A percentile compares a stretch with the other conserved stretches of the same genome.
phyloP scores from a whole-genome alignment of 2,329 filamentous ascomycete species.

The Zelopaecilomyces penicillatus region DNA sequence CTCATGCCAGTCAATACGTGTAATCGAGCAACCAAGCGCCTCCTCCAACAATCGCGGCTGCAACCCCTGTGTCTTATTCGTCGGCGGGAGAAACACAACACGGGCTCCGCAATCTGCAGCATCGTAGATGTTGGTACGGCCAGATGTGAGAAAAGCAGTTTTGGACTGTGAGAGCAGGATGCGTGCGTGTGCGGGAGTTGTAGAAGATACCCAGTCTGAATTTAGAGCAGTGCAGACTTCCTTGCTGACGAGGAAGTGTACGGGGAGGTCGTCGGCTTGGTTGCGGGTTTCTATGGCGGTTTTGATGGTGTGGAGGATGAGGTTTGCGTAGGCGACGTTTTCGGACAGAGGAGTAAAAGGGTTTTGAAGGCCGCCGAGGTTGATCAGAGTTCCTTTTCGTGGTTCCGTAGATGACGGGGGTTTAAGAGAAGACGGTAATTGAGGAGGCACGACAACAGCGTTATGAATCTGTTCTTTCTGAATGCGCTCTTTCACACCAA shows the following conservation, averaged over 20 bases:
- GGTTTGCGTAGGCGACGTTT: conserved; percentile 1
- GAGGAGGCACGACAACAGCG: conserved; percentile 1
- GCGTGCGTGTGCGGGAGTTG: too few relatives aligned
- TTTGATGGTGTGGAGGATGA: too few relatives aligned
- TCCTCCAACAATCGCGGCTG: not conserved
- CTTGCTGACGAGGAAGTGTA: too few relatives aligned
- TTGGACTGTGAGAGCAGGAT: too few relatives aligned
- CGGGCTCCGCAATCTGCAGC: too few relatives aligned
- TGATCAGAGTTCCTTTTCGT: conserved; percentile 1
- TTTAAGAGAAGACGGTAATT: not conserved
- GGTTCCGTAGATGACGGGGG: not conserved
- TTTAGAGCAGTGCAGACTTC: too few relatives aligned
- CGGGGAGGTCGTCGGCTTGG: too few relatives aligned
- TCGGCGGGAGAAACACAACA: not conserved
- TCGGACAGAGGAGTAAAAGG: conserved; percentile 2
- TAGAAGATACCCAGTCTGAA: too few relatives aligned
- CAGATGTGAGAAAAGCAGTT: too few relatives aligned
- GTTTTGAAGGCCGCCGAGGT: conserved; percentile 6
- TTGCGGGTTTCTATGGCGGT: too few relatives aligned
- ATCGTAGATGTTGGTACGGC: too few relatives aligned
- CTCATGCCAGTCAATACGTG: not conserved
- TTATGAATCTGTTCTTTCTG: not conserved
- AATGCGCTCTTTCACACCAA: conserved; percentile 3
- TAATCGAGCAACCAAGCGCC: not conserved
- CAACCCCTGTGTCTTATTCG: not conserved